Percentiles rank a stretch among this genome's conserved stretches.
phyloP scores from a whole-genome alignment of 305 asterid species.

The Plantago coronopus region DNA sequence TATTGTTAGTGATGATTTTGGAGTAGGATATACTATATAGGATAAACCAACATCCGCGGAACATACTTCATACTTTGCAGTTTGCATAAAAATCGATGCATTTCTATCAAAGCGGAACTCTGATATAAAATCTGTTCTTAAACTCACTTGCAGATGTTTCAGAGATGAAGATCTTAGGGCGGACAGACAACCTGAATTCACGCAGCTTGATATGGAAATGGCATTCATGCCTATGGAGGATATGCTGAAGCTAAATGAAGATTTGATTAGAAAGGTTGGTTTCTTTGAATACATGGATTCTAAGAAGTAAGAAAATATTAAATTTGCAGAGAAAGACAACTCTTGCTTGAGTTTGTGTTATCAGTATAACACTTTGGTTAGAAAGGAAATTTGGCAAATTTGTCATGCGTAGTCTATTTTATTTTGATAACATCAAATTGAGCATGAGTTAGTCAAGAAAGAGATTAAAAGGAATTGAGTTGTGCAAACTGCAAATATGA shows the following conservation, averaged over 20 bases:
- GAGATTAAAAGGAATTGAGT: too few species aligned
- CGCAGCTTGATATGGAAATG: constrained; percentile 96
- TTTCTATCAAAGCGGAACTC: background rate
- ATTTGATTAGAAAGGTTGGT: constrained; percentile 84
- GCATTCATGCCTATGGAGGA: constrained; percentile 92
- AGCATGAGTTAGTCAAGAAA: too few species aligned
- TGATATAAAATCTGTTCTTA: background rate
- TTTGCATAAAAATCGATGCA: background rate
- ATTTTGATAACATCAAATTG: too few species aligned
- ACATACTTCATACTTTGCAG: background rate
- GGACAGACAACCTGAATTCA: constrained; percentile 96
- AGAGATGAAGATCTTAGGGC: constrained; percentile 99
- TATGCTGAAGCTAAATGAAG: constrained; percentile 93
- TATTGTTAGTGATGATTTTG: constrained; percentile 3
- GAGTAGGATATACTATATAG: background rate
- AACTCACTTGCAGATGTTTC: constrained; percentile 67
- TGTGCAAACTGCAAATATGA: background rate
- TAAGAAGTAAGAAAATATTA: background rate
- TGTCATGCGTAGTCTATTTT: too few species aligned
- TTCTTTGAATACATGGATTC: constrained; percentile 8
- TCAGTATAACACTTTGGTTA: too few species aligned
- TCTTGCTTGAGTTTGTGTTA: too few species aligned
- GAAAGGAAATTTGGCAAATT: too few species aligned
- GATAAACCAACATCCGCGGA: background rate
- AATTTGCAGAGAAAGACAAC: background rate